Percentiles rank a stretch among this genome's conserved stretches.
phyloP scores from a whole-genome alignment of 257 asterid genomes.

The Nyctanthes arbortristis region DNA sequence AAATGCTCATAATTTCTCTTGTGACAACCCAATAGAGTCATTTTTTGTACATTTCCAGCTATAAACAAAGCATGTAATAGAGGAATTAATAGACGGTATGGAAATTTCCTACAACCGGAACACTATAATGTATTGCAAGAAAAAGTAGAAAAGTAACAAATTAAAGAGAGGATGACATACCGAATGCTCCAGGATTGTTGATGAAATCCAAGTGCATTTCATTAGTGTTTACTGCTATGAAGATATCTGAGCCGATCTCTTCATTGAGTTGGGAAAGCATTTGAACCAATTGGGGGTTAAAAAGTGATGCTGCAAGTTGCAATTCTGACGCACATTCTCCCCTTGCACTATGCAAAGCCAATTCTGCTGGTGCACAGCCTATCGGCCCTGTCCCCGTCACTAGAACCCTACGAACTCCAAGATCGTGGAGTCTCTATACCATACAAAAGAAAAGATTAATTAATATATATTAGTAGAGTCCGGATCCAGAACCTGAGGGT shows the following conservation, averaged over 20 bases:
- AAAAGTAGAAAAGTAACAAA: neutral
- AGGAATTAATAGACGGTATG: neutral
- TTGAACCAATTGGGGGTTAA: slow-evolving; percentile 60
- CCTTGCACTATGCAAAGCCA: slow-evolving; percentile 50
- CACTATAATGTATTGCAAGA: neutral
- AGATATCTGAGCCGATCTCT: slow-evolving; percentile 46
- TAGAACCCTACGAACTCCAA: slow-evolving; percentile 67
- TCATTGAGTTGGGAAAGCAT: slow-evolving; percentile 56
- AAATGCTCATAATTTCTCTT: too few species aligned
- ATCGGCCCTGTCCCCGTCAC: slow-evolving; percentile 92
- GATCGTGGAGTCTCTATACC: slow-evolving; percentile 45
- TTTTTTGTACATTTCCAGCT: too few species aligned
- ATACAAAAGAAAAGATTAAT: too few species aligned
- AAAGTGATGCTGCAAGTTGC: slow-evolving; percentile 55
- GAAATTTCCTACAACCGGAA: too few species aligned
- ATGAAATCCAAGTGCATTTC: slow-evolving; percentile 62
- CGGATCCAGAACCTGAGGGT: too few species aligned
- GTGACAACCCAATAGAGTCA: too few species aligned
- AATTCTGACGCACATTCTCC: slow-evolving; percentile 69
- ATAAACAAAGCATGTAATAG: too few species aligned
- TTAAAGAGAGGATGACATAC: slow-evolving; percentile 28
- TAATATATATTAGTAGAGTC: too few species aligned
- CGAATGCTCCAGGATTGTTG: slow-evolving; percentile 55
- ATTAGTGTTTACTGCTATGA: slow-evolving; percentile 65
- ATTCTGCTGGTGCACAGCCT: slow-evolving; percentile 87